Base-by-base conservation (phyloP, 164 flowering plant genomes). In the Nymphaea thermarum region DNA sequence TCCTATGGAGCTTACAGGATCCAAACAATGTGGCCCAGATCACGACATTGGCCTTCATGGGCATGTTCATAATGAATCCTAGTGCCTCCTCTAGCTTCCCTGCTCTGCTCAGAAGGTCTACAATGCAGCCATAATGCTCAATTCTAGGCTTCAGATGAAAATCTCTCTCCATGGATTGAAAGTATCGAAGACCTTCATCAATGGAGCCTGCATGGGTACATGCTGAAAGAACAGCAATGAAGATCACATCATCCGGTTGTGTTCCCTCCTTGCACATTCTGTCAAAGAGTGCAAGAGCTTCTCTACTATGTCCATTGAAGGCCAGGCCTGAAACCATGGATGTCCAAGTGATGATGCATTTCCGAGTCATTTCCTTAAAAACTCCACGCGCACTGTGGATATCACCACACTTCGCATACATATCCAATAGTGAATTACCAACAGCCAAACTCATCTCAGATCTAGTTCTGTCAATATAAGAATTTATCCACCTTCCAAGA, bases 351-450 rank as follows among this genome's bases (percentile, higher is more conserved):
- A 82, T 80, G 62, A 82, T 67, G 72, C 82, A 78, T 72, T 57
- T 82, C 42, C 67, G 55, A 57, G 60, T 44, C 83, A 83, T 78
- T 65, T 64, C 67, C 65, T 67, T 12, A 60, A 83, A 83, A 14
- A 80, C 71, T 43, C 41, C n/a, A 59, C 66, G 71, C 43, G 83
- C 83, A 55, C 53, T 76, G 69, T 72, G 71, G 1, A 85, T 45
- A 68, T 83, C 81, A 45, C 87, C 87, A 65, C 86, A 82, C 65
- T 83, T 85, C 43, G 87, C 80, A 73, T 73, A 79, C 84, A 85
- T 83, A 66, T 85, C 85, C 44, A 84, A 73, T 25, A 85, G 70
- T 43, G 87, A 79, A 74, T 79, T 85, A 8, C 82, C 85, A 43
- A 85, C 47, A 17, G 82, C 41, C 66, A 65, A 43, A 3, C 83